These are phyloP conservation scores for Mycena amicta DNA, from an alignment of 768 basidiomycete genomes.

Conservation along the genomic window DNA sequence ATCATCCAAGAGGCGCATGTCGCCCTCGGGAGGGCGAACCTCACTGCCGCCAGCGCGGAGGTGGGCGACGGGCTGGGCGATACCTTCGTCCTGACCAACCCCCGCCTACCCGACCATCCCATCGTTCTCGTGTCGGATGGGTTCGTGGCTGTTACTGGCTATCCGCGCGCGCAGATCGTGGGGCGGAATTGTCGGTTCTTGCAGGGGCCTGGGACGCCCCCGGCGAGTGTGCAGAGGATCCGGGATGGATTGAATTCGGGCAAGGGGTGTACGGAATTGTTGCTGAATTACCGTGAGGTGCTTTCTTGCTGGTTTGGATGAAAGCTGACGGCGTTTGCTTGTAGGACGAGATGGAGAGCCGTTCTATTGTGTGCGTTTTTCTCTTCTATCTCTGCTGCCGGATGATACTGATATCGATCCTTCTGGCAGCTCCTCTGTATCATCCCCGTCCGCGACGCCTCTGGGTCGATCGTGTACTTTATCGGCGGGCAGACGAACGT, in stretches of 20 bases:
- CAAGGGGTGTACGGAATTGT: slow-evolving; percentile 20
- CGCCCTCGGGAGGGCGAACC: slow-evolving; percentile 17
- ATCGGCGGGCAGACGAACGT: slow-evolving; percentile 24
- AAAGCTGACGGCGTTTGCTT: neutral
- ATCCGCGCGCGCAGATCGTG: slow-evolving; percentile 13
- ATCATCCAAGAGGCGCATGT: slow-evolving; percentile 22
- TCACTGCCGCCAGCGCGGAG: slow-evolving; percentile 5
- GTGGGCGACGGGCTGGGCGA: slow-evolving; percentile 17
- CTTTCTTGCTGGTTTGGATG: neutral
- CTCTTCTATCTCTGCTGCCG: no score
- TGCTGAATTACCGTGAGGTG: slow-evolving; percentile 17
- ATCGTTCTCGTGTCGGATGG: slow-evolving; percentile 22
- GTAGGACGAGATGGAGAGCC: slow-evolving; percentile 19
- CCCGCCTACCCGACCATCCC: slow-evolving; percentile 22
- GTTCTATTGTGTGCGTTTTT: slow-evolving; percentile 20
- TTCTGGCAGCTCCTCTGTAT: slow-evolving; percentile 20
- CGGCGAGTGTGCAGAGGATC: slow-evolving; percentile 18
- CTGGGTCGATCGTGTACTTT: slow-evolving; percentile 20
- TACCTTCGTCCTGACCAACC: slow-evolving; percentile 21
- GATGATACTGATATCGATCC: neutral
- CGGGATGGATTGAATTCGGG: slow-evolving; percentile 22
- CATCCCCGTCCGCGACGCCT: slow-evolving; percentile 18
- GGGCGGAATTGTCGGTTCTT: slow-evolving; percentile 23
- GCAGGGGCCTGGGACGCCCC: slow-evolving; percentile 21
- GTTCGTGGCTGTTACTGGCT: slow-evolving; percentile 20